Evolutionary conservation across 1,284 basidiomycete genomes (phyloP).

Genomic region (Rhizopogon parksii): DNA sequence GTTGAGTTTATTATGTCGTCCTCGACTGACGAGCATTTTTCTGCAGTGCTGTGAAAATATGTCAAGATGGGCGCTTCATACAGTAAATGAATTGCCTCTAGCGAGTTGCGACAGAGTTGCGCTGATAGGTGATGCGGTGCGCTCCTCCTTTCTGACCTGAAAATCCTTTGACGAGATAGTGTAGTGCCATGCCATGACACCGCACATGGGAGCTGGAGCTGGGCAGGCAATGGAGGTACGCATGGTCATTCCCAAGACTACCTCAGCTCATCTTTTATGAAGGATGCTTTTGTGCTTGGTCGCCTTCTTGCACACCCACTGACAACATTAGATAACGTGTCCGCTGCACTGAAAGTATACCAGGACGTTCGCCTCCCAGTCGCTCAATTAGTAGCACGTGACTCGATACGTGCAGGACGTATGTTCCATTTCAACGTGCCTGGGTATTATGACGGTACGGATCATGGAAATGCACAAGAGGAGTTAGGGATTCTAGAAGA

Average conservation of each 20-base stretch:
- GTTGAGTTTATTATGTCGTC: neutral
- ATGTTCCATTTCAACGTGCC: neutral
- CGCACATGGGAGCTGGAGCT: constrained; percentile 27
- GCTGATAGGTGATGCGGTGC: constrained; percentile 32
- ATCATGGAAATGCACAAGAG: neutral
- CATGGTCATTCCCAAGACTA: neutral
- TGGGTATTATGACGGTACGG: neutral
- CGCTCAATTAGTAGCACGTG: constrained; percentile 6
- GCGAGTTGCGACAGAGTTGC: constrained; percentile 24
- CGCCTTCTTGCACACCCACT: constrained; percentile 26
- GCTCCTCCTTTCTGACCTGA: neutral
- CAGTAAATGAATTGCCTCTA: constrained; percentile 23
- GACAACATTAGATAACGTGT: constrained; percentile 16
- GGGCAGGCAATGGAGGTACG: constrained; percentile 30
- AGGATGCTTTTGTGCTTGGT: constrained; percentile 33
- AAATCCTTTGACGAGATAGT: neutral
- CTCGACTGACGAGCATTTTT: constrained; percentile 2
- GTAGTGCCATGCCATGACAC: constrained; percentile 28
- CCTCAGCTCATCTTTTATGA: neutral
- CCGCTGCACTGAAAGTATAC: constrained; percentile 24
- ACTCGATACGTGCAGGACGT: neutral
- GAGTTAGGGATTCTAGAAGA: neutral
- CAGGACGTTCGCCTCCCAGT: constrained; percentile 27
- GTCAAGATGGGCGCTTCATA: constrained; percentile 28
- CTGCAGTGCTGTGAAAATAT: constrained; percentile 15